phyloP scores from a whole-genome alignment of 2,329 filamentous ascomycete genomes.

The Sporothrix luriei region DNA sequence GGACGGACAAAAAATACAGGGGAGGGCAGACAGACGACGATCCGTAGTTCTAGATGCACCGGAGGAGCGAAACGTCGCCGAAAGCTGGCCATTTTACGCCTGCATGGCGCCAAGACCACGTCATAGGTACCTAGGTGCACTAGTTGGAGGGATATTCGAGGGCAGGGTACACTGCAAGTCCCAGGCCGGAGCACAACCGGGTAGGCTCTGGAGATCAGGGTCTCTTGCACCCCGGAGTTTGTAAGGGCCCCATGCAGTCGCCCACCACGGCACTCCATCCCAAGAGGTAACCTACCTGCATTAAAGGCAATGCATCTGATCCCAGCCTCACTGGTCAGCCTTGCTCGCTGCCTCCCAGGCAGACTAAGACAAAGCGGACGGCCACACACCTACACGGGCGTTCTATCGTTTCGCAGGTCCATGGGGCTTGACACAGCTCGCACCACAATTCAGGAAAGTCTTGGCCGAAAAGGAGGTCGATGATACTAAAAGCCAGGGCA shows the following conservation, averaged over 20 bases:
- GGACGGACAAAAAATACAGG: background rate
- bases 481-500: too few species aligned
- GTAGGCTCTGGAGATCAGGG: slow-evolving; percentile 25
- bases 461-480: background rate
- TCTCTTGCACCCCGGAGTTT: slow-evolving; percentile 13
- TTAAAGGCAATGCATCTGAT: background rate
- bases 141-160: background rate
- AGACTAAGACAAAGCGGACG: background rate
- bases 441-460: background rate
- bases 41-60: slow-evolving; percentile 22
- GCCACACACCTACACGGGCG: background rate
- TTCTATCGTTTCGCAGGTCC: background rate
- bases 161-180: background rate
- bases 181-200: background rate
- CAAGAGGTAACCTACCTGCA: background rate
- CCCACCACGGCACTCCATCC: slow-evolving; percentile 6
- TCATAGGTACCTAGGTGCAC: slow-evolving; percentile 9
- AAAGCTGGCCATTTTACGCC: background rate
- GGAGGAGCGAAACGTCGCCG: slow-evolving; percentile 3
- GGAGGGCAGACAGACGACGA: background rate
- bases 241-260: background rate
- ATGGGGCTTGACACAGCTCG: slow-evolving; percentile 17
- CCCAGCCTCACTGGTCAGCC: background rate
- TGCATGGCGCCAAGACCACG: slow-evolving; percentile 16
- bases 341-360: background rate